phyloP scores from a whole-genome alignment of 495 filamentous ascomycete genomes.

The Penicillium odoratum region DNA sequence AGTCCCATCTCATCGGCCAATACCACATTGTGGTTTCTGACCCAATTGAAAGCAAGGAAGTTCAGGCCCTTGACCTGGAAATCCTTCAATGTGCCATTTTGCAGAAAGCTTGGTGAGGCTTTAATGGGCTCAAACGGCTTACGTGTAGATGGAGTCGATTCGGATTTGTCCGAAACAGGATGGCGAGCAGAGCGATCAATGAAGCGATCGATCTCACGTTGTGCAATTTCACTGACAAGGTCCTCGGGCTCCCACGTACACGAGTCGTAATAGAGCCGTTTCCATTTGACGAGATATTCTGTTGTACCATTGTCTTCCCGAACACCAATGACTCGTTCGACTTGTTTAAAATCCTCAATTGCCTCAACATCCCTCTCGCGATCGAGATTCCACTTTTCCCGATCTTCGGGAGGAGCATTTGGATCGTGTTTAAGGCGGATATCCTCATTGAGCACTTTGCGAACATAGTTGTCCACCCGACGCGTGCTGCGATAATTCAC shows the following conservation, averaged over 20 bases:
- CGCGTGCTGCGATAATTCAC: slow-evolving; percentile 71
- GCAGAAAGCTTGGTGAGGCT: slow-evolving; percentile 80
- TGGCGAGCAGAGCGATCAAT: slow-evolving; percentile 74
- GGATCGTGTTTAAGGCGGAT: slow-evolving; percentile 66
- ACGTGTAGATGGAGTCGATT: slow-evolving; percentile 73
- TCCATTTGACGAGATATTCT: slow-evolving; percentile 93
- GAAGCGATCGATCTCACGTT: slow-evolving; percentile 87
- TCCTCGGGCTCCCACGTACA: slow-evolving; percentile 91
- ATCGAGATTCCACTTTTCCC: slow-evolving; percentile 87
- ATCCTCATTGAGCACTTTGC: slow-evolving; percentile 74
- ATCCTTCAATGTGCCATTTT: slow-evolving; percentile 80
- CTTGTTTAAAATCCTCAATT: slow-evolving; percentile 79
- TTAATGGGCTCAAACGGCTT: slow-evolving; percentile 68
- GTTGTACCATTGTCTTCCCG: slow-evolving; percentile 65
- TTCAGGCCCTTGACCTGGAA: slow-evolving; percentile 95
- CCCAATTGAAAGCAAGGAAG: slow-evolving; percentile 94
- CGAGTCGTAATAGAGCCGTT: slow-evolving; percentile 79
- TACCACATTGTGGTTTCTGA: slow-evolving; percentile 86
- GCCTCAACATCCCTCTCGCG: slow-evolving; percentile 83
- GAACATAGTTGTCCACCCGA: slow-evolving; percentile 90
- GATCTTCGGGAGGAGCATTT: slow-evolving; percentile 78
- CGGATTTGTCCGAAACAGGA: slow-evolving; percentile 71
- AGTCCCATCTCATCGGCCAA: slow-evolving; percentile 98
- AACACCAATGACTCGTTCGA: slow-evolving; percentile 86
- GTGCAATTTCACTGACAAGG: slow-evolving; percentile 72